Base-by-base conservation (phyloP, 2,329 filamentous ascomycete genomes). In the Elsinoe ampelina region DNA sequence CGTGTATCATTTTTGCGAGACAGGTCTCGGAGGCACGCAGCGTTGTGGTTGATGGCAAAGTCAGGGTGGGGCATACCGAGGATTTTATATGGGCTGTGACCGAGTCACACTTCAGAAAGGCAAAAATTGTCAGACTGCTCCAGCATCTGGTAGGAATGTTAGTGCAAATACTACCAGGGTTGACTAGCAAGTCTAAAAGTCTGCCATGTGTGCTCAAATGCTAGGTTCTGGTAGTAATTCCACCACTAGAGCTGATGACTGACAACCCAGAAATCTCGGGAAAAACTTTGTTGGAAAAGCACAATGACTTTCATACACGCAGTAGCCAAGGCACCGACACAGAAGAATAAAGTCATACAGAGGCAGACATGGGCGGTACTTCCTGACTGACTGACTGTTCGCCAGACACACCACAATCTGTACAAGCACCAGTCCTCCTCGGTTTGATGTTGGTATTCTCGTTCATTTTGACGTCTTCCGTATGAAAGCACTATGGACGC, bases 1-100 rank as follows among this genome's bases (percentile, higher is more conserved):
- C 62, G 32, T 66, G 61, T 61, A 65, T 64, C 32, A 48, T 58
- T 30, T 19, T 34, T 15, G 10, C 26, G 42, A 54, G 56, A 39
- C 45, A 35, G 50, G 41, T 58, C n/a, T 11, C 34, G 32, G 57
- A 39, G 36, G 39, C 39, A 55, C 47, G n/a, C n/a, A n/a, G n/a
- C 39, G 36, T 48, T 42, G 45, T 57, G n/a, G 11, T 57, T 52
- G 55, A 43, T 43, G 41, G 41, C 41, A 22, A 45, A 45, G 11
- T 26, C 19, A 8, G 41, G 20, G 45, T 50, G 19, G 45, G 26
- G 45, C n/a, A 19, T 30, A 30, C 26, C 26, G 26, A 30, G 26
- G 7, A 7, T 30, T 30, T 30, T 30, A 30, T 5, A 22, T 22
- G 5, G 22, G 5, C 5, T 22, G 22, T 22, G 3, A n/a, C n/a